phyloP scores from a whole-genome alignment of 495 filamentous ascomycete genomes.

The Penicillium turbatum region DNA sequence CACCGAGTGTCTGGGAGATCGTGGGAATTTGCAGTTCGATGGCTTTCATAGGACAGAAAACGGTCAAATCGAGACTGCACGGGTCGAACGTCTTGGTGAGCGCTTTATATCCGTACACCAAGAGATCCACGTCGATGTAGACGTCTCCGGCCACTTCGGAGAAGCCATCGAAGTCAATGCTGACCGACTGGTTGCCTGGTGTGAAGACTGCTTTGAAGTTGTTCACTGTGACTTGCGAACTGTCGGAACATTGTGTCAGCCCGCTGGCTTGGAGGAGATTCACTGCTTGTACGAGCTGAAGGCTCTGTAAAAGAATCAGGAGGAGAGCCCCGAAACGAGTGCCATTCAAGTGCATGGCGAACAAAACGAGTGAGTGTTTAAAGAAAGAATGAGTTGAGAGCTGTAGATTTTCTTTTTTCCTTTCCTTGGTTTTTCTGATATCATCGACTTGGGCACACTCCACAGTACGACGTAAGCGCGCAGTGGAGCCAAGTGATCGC shows the following conservation, averaged over 20 bases:
- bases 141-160: conserved; percentile 74
- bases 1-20: not conserved
- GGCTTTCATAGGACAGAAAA: conserved; percentile 75
- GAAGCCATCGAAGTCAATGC: conserved; percentile 65
- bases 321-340: not conserved
- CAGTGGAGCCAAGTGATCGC: conserved; percentile 6
- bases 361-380: conserved; percentile 3
- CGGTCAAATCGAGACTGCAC: conserved; percentile 57
- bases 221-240: conserved; percentile 62
- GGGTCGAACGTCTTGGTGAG: conserved; percentile 61
- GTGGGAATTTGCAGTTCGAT: conserved; percentile 13
- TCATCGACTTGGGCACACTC: conserved; percentile 3
- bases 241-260: conserved; percentile 61
- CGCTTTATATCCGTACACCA: conserved; percentile 70
- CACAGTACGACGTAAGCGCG: conserved; percentile 13
- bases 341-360: conserved; percentile 7
- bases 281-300: conserved; percentile 50
- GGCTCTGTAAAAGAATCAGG: conserved; percentile 9
- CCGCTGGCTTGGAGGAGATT: conserved; percentile 55
- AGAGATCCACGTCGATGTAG: conserved; percentile 60
- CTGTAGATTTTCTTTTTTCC: not conserved
- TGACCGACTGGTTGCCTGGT: conserved; percentile 58
- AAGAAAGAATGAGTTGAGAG: not conserved
- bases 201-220: conserved; percentile 68
- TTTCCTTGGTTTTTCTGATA: conserved; percentile 4